These are phyloP conservation scores for Colletotrichum sp. DNA, from an alignment of 2,329 filamentous ascomycete genomes.

Conservation along the genomic window DNA sequence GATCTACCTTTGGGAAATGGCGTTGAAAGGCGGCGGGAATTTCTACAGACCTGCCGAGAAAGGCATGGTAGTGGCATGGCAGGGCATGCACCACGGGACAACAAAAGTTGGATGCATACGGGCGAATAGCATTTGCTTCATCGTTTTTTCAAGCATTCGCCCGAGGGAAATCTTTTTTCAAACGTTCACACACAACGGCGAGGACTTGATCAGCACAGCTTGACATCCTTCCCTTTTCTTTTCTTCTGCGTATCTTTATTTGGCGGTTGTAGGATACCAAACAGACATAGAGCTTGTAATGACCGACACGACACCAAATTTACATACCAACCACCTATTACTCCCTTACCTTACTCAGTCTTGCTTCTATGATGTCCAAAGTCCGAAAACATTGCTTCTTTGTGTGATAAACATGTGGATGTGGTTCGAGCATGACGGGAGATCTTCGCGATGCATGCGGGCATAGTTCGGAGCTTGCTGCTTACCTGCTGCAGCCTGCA, in stretches of 20 bases:
- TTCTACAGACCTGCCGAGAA: not conserved
- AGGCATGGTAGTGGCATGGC: not conserved
- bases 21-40: not conserved
- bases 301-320: conserved; percentile 12
- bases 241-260: not conserved
- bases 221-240: not conserved
- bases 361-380: not conserved
- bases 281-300: conserved; percentile 9
- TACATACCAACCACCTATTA: not conserved
- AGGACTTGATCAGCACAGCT: not conserved
- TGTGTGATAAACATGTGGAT: not conserved
- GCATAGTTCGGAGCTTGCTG: not conserved
- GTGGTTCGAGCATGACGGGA: not conserved
- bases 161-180: not conserved
- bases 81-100: not conserved
- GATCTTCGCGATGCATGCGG: conserved; percentile 1
- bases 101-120: conserved; percentile 1
- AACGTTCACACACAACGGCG: not conserved
- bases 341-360: not conserved
- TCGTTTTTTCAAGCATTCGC: not conserved
- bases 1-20: not conserved
- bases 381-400: not conserved
- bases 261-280: conserved; percentile 9
- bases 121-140: not conserved
- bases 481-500: not conserved